phyloP scores from a whole-genome alignment of 83 land plant species.

The Larix sibirica region DNA sequence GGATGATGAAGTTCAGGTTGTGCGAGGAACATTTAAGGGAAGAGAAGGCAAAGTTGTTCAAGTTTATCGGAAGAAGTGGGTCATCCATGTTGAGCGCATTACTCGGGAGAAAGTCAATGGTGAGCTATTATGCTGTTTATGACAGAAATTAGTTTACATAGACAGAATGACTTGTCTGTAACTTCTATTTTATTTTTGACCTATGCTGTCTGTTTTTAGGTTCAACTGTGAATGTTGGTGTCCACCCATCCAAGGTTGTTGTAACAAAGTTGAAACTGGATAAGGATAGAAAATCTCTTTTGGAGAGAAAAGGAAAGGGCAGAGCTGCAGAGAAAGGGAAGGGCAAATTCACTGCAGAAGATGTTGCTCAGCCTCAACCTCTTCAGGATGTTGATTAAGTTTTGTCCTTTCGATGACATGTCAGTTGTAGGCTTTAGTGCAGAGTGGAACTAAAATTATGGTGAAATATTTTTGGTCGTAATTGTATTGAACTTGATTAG shows the following conservation, averaged over 20 bases:
- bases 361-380: constrained; percentile 50
- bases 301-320: constrained; percentile 87
- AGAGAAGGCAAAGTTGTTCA: constrained; percentile 84
- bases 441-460: not conserved
- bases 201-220: constrained; percentile 17
- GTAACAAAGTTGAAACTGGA: constrained; percentile 70
- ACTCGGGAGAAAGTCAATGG: constrained; percentile 87
- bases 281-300: constrained; percentile 65
- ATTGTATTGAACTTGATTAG: not conserved
- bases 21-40: constrained; percentile 77
- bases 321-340: constrained; percentile 73
- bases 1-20: constrained; percentile 81
- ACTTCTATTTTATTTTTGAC: constrained; percentile 5
- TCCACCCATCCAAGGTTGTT: constrained; percentile 69
- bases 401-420: not conserved
- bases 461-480: not conserved
- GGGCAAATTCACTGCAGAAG: constrained; percentile 68
- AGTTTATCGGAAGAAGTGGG: constrained; percentile 78
- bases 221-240: constrained; percentile 69
- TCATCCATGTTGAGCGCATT: constrained; percentile 79
- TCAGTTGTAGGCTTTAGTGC: not conserved
- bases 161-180: too few species aligned
- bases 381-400: constrained; percentile 75
- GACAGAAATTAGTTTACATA: not conserved
- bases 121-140: constrained; percentile 13